A percentile compares a stretch with the other conserved stretches of the same genome.
Evolutionary conservation across 306 rosid species (phyloP).

Genomic region (Trichosanthes truncata): DNA sequence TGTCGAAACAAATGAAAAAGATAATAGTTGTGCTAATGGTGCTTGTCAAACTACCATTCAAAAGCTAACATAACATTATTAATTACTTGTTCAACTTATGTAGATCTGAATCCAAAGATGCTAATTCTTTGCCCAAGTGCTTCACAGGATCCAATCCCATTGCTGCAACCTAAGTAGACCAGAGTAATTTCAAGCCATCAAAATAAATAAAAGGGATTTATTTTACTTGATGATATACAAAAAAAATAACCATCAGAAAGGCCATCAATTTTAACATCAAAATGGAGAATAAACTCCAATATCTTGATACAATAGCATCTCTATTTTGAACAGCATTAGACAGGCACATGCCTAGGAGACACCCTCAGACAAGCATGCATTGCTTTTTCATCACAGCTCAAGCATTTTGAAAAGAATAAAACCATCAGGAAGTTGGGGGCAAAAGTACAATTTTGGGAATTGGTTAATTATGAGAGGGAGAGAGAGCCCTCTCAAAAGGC

Average conservation of each 20-base stretch:
- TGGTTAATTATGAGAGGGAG: neutral
- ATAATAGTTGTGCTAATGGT: neutral
- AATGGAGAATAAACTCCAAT: neutral
- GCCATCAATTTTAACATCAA: neutral
- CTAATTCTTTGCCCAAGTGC: conserved; percentile 89
- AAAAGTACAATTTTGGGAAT: neutral
- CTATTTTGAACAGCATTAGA: neutral
- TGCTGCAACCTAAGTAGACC: conserved; percentile 68
- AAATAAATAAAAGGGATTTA: neutral
- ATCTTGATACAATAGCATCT: neutral
- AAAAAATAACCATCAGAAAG: neutral
- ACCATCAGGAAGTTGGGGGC: neutral
- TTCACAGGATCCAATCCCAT: conserved; percentile 87
- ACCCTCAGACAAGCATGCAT: neutral
- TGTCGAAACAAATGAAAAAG: conserved; percentile 22
- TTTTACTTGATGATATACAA: neutral
- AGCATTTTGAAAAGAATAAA: neutral
- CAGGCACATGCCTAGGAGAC: neutral
- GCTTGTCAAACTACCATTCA: neutral
- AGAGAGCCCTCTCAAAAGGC: neutral
- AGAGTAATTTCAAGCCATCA: conserved; percentile 19
- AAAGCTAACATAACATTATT: neutral
- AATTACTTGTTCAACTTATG: conserved; percentile 76
- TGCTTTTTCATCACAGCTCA: neutral
- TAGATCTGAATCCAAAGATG: conserved; percentile 55